These are phyloP conservation scores for Funneliformis geosporum DNA, from an alignment of 192 early-diverging fungal species.

Conservation along the genomic window DNA sequence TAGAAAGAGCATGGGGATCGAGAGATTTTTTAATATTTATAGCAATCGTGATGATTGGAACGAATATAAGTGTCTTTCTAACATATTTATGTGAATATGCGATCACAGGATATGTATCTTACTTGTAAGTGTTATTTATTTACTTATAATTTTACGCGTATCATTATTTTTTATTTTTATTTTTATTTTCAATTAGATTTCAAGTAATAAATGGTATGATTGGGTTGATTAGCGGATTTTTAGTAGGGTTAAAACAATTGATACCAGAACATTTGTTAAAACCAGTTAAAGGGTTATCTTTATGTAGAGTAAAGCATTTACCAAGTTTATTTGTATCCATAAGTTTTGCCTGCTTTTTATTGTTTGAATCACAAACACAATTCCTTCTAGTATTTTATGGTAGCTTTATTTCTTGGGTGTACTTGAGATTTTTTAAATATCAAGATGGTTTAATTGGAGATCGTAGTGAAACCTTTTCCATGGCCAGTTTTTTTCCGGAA, in stretches of 20 bases:
- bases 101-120: constrained; percentile 54
- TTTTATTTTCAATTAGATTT: constrained; percentile 43
- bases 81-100: constrained; percentile 60
- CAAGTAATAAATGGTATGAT: constrained; percentile 70
- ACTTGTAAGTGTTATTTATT: constrained; percentile 51
- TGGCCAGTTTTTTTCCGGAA: constrained; percentile 90
- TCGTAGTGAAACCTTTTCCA: constrained; percentile 86
- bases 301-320: constrained; percentile 62
- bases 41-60: constrained; percentile 51
- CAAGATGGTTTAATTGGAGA: constrained; percentile 83
- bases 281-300: constrained; percentile 45
- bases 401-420: constrained; percentile 75
- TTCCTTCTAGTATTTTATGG: constrained; percentile 76
- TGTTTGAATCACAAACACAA: constrained; percentile 55
- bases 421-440: constrained; percentile 81
- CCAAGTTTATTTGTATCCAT: constrained; percentile 45
- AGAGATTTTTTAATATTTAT: constrained; percentile 75
- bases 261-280: constrained; percentile 84
- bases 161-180: not conserved
- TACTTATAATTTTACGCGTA: constrained; percentile 24
- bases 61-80: constrained; percentile 57
- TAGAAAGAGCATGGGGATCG: constrained; percentile 84
- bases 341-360: constrained; percentile 47
- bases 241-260: constrained; percentile 87
- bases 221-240: constrained; percentile 69